These are phyloP conservation scores for Rhamnella rubrinervis DNA, from an alignment of 331 rosid genomes.

Conservation along the genomic window DNA sequence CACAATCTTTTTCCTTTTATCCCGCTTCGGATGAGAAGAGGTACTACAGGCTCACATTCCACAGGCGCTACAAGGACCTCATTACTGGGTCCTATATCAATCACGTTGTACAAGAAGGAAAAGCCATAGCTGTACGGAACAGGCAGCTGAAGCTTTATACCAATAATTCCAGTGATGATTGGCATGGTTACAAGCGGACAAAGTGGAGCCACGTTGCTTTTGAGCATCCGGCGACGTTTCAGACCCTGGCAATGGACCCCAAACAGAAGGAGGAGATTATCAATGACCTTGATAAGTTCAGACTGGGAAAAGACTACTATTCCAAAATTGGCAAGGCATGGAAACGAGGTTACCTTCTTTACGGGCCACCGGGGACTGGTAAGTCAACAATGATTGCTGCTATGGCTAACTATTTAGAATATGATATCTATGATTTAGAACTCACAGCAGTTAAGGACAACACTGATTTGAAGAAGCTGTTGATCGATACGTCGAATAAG, in stretches of 20 bases:
- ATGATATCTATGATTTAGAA: conserved; percentile 73
- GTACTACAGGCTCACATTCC: conserved; percentile 42
- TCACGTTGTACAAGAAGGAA: conserved; percentile 43
- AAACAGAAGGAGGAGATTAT: conserved; percentile 41
- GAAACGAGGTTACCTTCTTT: conserved; percentile 54
- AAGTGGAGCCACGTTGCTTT: conserved; percentile 57
- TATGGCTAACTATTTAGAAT: conserved; percentile 54
- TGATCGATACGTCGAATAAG: conserved; percentile 43
- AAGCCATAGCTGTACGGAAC: conserved; percentile 28
- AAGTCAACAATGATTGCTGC: conserved; percentile 71
- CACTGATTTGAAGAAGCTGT: conserved; percentile 34
- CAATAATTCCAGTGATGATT: conserved; percentile 22
- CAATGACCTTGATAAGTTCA: conserved; percentile 43
- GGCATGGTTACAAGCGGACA: conserved; percentile 8
- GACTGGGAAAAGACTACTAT: conserved; percentile 48
- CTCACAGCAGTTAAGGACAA: conserved; percentile 56
- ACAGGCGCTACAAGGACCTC: conserved; percentile 28
- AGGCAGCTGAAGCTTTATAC: conserved; percentile 55
- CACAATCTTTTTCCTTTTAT: not conserved
- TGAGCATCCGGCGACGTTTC: conserved; percentile 56
- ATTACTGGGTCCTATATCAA: conserved; percentile 33
- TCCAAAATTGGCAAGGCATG: conserved; percentile 57
- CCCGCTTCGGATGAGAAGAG: conserved; percentile 34
- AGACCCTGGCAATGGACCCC: conserved; percentile 46
- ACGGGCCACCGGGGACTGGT: conserved; percentile 68